Evolutionary conservation across 345 rosid genomes (phyloP), one percentile per base, ranked within the genome.

Genomic region (Brassica napus): DNA sequence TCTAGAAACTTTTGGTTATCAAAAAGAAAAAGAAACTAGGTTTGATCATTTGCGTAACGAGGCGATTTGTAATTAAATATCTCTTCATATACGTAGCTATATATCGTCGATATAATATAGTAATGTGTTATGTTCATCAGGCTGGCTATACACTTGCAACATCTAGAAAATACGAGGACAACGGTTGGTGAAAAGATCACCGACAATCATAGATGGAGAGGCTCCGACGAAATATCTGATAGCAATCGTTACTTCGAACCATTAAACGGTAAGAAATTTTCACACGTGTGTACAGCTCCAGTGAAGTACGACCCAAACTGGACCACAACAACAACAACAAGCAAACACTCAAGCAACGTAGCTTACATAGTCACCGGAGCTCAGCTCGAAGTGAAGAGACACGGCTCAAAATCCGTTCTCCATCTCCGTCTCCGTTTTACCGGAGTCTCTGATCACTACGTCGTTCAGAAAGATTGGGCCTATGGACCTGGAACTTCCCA

Each of bases 341-440:
- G 70, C 21, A 34, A 81, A 0, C 39, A 39, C 4, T 39, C 77
- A 72, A 80, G 81, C 72, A 83, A 86, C 21, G 81, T 35, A 2
- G 81, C 94, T 66, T 91, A 82, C 87, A 87, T 95, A 1, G 99
- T 95, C 74, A 95, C 98, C 1, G 99, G 99, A 6, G 96, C 91
- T 73, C 94, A 90, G 69, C 93, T 95, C 2, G 91, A 88, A 63
- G 86, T 91, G 1, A 87, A 88, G 65, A 91, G 87, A 75, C 90
- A 88, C n/a, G 78, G 84, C 68, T 85, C 96, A 12, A 91, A 83
- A 67, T 77, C 68, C 1, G 91, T 93, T 47, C 97, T 95, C 67
- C 96, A 95, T 72, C 96, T 95, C 66, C 83, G 92, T 30, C 84
- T 95, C 8, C 75, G 76, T 4, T 95, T 86, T 87, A 88, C 97